Evolutionary conservation across 2,329 filamentous ascomycete species (phyloP), one percentile per base, ranked within the genome.

Genomic region (Apiospora malaysiana): DNA sequence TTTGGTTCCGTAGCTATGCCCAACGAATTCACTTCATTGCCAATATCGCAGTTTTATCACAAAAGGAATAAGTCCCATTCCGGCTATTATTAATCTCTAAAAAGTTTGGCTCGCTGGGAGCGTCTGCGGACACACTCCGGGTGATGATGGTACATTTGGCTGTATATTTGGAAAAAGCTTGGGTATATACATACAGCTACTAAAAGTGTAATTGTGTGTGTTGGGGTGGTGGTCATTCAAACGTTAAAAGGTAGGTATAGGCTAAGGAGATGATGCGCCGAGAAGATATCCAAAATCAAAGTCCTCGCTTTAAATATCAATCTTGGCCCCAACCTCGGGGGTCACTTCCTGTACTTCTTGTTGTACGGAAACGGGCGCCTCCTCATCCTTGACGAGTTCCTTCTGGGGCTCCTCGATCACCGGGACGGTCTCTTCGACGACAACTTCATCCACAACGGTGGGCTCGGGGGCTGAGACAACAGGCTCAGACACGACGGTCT

Each of bases 101-200:
- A 32, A 32, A 4, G 32, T 32, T 18, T n/a, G 40, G 56, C 56
- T 63, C 27, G 18, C 56, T 63, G 16, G 51, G 51, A 59, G 51
- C 42, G 32, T 25, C 51, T 32, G 51, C 23, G 8, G 10, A 37
- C 7, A 59, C 16, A 59, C 51, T 37, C 51, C 25, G 51, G 47
- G 25, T 32, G 56, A n/a, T 32, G 56, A n/a, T 63, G 56, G 56
- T 63, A 40, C 56, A 63, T 59, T 32, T 63, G 56, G 56, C 56
- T 63, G 56, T 63, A 63, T 63, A 63, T 63, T 59, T 37, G 18
- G 27, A 63, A 63, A 21, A n/a, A 40, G 18, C n/a, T n/a, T 37
- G 56, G 56, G 56, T 63, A 63, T 63, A 63, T 63, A 63, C 18
- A 63, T 63, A 63, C 56, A 63, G 56, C 56, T 59, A 37, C 18